Evolutionary conservation across 148 eudicot species (phyloP), one percentile per base, ranked within the genome.

Genomic region (Arbutus unedo): DNA sequence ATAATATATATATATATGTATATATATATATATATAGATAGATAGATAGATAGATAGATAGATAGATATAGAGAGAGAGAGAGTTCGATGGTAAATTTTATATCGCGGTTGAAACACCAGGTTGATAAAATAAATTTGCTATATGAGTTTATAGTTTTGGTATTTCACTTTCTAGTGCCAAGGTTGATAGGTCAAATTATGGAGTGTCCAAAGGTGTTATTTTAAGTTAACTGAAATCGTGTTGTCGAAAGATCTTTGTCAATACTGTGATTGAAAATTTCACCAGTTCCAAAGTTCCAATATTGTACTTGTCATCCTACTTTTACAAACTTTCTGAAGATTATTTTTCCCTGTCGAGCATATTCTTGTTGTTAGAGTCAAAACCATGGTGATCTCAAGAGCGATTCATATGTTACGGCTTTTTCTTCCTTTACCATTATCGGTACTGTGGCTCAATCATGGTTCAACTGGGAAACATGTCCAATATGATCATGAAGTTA

Each of bases 271-370:
- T 11, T 13, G 18, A 68, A 38, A 11, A 31, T 68, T 31, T 16
- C 16, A 68, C 16, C 15, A 68, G 45, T 38, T 68, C 73, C 73
- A 68, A 68, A 68, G 45, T 38, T 68, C 73, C 73, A 68, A 68
- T 14, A 68, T 68, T 68, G 31, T 68, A 38, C 38, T 68, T 14
- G 47, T 38, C 47, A 0, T 68, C 47, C 38, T 31, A 31, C 0
- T 31, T 31, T 31, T 31, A 31, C 38, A 31, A 31, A 31, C 38
- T 31, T 31, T 31, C 38, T 31, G 38, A 31, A 31, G 38, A 31
- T 31, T 41, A 38, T 9, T 68, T 41, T 68, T 14, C 10, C 44
- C 8, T 3, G 73, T 11, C 43, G 11, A 68, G 8, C 16, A 11
- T 68, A 25, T 68, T 41, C 31, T 16, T 38, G n/a, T 31, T 25